These are phyloP conservation scores for Pseudohyphozyma bogoriensis DNA, from an alignment of 768 basidiomycete genomes.

Conservation along the genomic window DNA sequence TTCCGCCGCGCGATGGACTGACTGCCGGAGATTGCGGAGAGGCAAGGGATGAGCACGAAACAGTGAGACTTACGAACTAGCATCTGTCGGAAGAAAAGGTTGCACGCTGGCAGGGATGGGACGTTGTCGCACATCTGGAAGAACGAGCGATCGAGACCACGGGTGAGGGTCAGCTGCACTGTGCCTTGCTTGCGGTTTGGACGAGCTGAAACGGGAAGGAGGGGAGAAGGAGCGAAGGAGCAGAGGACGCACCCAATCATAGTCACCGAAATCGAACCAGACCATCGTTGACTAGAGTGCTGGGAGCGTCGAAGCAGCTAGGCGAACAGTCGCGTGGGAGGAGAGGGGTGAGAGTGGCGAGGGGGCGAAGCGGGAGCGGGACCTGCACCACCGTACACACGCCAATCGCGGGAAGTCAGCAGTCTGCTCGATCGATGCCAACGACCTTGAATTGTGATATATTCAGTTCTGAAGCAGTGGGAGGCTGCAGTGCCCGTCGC, in stretches of 20 bases:
- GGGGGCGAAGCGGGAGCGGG: no score
- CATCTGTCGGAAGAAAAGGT: constrained; percentile 85
- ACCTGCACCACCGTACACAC: no score
- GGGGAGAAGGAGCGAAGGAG: neutral
- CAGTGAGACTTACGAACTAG: constrained; percentile 23
- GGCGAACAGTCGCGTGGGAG: no score
- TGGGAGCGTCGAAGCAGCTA: no score
- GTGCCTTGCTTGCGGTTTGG: neutral
- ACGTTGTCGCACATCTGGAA: constrained; percentile 46
- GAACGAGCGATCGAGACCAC: constrained; percentile 58
- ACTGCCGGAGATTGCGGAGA: no score
- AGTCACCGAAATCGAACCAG: neutral
- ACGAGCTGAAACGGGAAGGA: neutral
- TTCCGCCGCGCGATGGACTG: constrained; percentile 31
- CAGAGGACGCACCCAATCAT: neutral
- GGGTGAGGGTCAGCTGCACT: constrained; percentile 40
- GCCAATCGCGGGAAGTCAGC: no score
- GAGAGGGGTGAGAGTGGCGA: no score
- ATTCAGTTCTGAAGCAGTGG: no score
- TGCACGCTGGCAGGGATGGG: constrained; percentile 84
- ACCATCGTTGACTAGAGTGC: no score
- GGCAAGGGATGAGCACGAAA: constrained; percentile 24
- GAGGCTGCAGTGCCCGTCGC: no score
- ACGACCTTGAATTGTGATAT: no score
- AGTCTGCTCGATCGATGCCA: no score